Base-by-base conservation (phyloP, 305 asterid species). In the Fraxinus angustifolia region DNA sequence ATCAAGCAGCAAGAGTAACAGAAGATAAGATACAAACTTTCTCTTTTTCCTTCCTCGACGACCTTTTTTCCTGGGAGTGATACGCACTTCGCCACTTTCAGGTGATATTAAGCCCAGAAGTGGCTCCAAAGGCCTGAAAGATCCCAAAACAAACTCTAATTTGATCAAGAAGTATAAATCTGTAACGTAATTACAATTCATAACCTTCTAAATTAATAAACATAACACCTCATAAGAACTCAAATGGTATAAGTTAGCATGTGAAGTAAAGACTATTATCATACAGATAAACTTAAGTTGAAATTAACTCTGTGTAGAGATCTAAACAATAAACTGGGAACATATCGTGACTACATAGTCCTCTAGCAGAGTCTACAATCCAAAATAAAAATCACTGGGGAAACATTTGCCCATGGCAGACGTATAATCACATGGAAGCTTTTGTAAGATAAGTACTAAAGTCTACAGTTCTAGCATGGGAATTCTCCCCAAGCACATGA, bases 101-200 rank as follows among this genome's bases (percentile, higher is more conserved):
- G 87, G 78, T 80, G 86, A 75, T 50, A 86, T 77, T 81, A 90
- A 83, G 83, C 88, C 89, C 78, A 86, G 76, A 80, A 87, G 87
- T 65, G 91, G 91, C 87, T 91, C 91, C 77, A 84, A 81, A 74
- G 90, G 89, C 91, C 98, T 93, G 90, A 81, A 73, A 80, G 80
- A 82, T 72, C n/a, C 7, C 77, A 74, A 77, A 75, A 36, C 1
- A 82, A 85, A 42, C 26, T 6, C 31, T 81, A 31, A 56, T 23
- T n/a, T 62, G 68, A 30, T 62, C 82, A 28, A 77, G n/a, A 53
- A 8, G 6, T 75, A 14, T 14, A 14, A 40, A 75, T 40, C 50
- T n/a, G 30, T n/a, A 8, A 50, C 40, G 2, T 76, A 45, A 16
- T 73, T 48, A 17, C 56, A 48, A 81, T 81, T 67, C 40, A 48